Evolutionary conservation across 140 eudicot species (phyloP), one percentile per base, ranked within the genome.

Genomic region (Erigeron philadelphicus): DNA sequence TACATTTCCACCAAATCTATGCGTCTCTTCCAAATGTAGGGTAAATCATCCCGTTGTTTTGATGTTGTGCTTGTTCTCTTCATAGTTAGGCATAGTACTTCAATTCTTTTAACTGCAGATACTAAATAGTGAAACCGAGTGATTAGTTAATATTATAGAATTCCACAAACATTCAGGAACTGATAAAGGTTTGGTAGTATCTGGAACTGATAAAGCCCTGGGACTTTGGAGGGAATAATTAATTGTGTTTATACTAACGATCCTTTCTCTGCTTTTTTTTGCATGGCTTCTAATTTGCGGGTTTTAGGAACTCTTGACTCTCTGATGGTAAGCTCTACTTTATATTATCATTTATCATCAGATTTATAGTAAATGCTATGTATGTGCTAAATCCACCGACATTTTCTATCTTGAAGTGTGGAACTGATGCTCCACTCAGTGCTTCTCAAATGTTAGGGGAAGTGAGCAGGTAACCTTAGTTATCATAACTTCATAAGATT

Each of bases 391-490:
- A 75, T 62, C 72, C 25, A 64, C 53, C 8, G 58, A 19, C 61
- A 40, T 72, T 41, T 44, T 78, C 52, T 78, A 50, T 71, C 74
- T 66, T 84, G 12, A 75, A 92, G 98, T 92, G 98, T 72, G 98
- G 98, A 71, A 78, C 89, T 67, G 81, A 86, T 82, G 95, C 96
- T 79, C 96, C 95, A 63, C 64, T 86, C 12, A 81, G 95, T 46
- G 87, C 95, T 70, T 80, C 96, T 81, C 96, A 86, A 78, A 92
- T 92, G 98, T 81, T 92, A 74, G 95, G 95, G 75, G 98, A 92
- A 89, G 90, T 92, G 79, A 84, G 95, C 98, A 92, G 98, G 98
- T 92, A 68, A 68, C 48, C 57, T n/a, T 41, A 61, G 61, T 46
- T 43, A 11, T 40, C 45, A 49, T 15, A 25, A 21, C 54, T 7